phyloP scores from a whole-genome alignment of 2,329 filamentous ascomycete genomes.

The Daldinia sp. region DNA sequence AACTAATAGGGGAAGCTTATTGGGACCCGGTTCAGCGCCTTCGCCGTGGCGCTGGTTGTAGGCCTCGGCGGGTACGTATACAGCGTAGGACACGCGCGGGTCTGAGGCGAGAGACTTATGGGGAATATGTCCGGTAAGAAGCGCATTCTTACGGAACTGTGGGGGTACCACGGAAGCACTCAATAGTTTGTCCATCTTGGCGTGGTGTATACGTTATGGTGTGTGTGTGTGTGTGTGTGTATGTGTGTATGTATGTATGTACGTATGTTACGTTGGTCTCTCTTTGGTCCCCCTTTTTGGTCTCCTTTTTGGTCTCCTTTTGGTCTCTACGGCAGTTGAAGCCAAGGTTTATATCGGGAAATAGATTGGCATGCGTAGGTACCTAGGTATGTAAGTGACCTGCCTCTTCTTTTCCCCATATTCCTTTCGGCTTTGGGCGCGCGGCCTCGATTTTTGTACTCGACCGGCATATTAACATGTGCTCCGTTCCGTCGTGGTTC shows the following conservation, averaged over 20 bases:
- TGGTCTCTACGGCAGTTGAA: slow-evolving; percentile 13
- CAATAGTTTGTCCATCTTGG: slow-evolving; percentile 27
- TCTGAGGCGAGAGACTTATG: slow-evolving; percentile 36
- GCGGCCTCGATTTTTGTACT: slow-evolving; percentile 20
- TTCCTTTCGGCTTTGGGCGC: slow-evolving; percentile 6
- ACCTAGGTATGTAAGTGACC: slow-evolving; percentile 11
- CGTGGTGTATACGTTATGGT: neutral
- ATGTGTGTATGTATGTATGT: neutral
- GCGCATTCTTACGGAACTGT: slow-evolving; percentile 41
- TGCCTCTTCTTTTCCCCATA: neutral
- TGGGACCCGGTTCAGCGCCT: neutral
- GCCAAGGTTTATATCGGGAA: slow-evolving; percentile 29
- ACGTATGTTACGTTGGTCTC: neutral
- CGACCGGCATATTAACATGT: slow-evolving; percentile 21
- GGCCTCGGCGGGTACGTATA: slow-evolving; percentile 41
- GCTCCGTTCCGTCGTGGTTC: neutral
- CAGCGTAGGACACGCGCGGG: slow-evolving; percentile 43
- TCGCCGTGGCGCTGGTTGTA: slow-evolving; percentile 29
- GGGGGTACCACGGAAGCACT: slow-evolving; percentile 35
- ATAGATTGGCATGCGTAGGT: slow-evolving; percentile 25
- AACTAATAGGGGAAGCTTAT: slow-evolving; percentile 44
- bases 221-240: neutral
- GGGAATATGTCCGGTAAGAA: slow-evolving; percentile 43
- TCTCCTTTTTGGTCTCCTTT: neutral
- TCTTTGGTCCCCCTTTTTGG: neutral